Evolutionary conservation across 495 filamentous ascomycete genomes (phyloP), one percentile per base, ranked within the genome.

Genomic region (Aspergillus hancockii): DNA sequence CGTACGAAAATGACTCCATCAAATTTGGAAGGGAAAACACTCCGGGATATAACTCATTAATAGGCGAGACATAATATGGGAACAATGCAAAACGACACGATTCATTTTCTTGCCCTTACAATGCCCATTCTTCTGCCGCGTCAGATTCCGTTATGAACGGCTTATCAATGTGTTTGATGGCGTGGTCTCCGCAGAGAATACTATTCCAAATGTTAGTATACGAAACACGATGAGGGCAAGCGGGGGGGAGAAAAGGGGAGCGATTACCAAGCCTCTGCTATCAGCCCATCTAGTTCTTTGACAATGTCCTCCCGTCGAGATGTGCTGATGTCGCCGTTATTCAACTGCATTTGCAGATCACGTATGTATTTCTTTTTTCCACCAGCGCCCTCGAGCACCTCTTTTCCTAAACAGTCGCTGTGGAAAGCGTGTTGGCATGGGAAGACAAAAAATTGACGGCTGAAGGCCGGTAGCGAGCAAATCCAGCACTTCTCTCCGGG

Each of bases 361-460:
- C 83, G 82, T 52, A 98, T 96, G 65, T 90, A 81, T 72, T 85
- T 84, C 34, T 85, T 87, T 79, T 89, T 93, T 23, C 84, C 89
- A 25, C 89, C 79, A 0, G 85, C 85, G 14, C 79, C 78, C 60
- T 92, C 90, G 47, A 96, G 76, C 0, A 98, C 92, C 63, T 89
- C 88, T 63, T 82, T 85, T 0, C 89, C 93, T 19, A 98, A 71
- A 69, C 95, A 98, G 65, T 98, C 94, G 59, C 88, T 90, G 69
- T 98, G 94, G 64, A 97, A 98, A 19, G 92, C 92, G 73, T 98
- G 94, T 77, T 97, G 94, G 71, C 94, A 98, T 0, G 94, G 93
- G 68, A 98, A 98, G 12, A 98, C 94, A 60, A 97, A 98, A 75
- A 98, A 98, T 69, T 96, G 91, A 57, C 93, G 78, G 61, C 87